These are phyloP conservation scores for Lachnellula cervina DNA, from an alignment of 2,329 filamentous ascomycete genomes.

Conservation along the genomic window DNA sequence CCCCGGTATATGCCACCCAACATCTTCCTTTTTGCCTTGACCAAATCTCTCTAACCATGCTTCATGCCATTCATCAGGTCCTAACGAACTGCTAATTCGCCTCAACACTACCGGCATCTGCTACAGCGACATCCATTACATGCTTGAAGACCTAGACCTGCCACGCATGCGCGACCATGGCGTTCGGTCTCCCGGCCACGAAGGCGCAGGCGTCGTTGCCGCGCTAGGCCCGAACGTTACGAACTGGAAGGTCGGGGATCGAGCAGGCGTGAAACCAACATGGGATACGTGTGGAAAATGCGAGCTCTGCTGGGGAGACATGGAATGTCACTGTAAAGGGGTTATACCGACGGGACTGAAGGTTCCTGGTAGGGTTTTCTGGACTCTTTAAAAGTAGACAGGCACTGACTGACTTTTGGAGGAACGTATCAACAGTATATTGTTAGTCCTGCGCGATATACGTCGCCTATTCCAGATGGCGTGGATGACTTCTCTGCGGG, in stretches of 20 bases:
- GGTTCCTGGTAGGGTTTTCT: conserved; percentile 27
- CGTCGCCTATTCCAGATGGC: conserved; percentile 48
- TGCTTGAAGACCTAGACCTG: conserved; percentile 47
- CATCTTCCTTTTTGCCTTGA: too few species aligned
- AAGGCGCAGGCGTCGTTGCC: conserved; percentile 54
- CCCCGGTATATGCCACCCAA: too few species aligned
- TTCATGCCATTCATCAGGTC: conserved; percentile 3
- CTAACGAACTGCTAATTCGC: conserved; percentile 49
- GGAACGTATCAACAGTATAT: conserved; percentile 58
- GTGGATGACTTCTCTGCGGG: conserved; percentile 50
- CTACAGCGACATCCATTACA: conserved; percentile 53
- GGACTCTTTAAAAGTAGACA: neutral
- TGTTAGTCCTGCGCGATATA: conserved; percentile 42
- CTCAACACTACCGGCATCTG: conserved; percentile 56
- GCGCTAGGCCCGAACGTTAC: conserved; percentile 49
- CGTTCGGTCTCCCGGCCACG: conserved; percentile 46
- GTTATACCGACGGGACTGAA: conserved; percentile 42
- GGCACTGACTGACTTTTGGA: neutral
- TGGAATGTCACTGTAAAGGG: conserved; percentile 48
- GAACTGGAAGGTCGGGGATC: conserved; percentile 48
- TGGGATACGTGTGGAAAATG: conserved; percentile 48
- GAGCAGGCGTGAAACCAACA: conserved; percentile 48
- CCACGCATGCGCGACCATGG: conserved; percentile 42
- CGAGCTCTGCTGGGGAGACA: conserved; percentile 45
- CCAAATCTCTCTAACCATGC: neutral